These are phyloP conservation scores for Fereydounia khargensis DNA, from an alignment of 1,284 basidiomycete species.

Conservation along the genomic window DNA sequence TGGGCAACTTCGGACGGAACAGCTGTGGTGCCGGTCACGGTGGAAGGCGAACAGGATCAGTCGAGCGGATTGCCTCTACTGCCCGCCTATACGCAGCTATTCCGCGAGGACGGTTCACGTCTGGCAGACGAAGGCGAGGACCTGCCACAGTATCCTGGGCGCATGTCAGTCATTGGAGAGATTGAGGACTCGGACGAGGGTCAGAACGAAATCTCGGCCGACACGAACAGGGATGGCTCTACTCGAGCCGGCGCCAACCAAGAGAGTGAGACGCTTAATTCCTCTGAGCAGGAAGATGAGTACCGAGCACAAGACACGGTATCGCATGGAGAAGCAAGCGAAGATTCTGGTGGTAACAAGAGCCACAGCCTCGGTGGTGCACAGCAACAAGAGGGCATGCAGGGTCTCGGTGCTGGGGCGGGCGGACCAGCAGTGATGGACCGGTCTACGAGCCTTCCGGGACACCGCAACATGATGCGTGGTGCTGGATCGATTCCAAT, in stretches of 20 bases:
- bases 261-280: too few species aligned
- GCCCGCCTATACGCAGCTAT: conserved; percentile 55
- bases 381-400: too few species aligned
- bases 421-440: conserved; percentile 13
- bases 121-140: conserved; percentile 54
- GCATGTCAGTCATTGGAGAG: conserved; percentile 34
- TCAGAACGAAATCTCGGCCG: too few species aligned
- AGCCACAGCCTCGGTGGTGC: too few species aligned
- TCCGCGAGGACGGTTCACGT: conserved; percentile 55
- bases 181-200: conserved; percentile 11
- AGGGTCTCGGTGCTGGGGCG: conserved; percentile 4
- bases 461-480: conserved; percentile 7
- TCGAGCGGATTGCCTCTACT: conserved; percentile 23
- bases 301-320: not conserved
- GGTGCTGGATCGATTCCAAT: not conserved
- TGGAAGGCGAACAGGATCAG: not conserved
- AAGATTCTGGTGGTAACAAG: too few species aligned
- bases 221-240: not conserved
- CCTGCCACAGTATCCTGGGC: conserved; percentile 51
- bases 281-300: not conserved
- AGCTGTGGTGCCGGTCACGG: not conserved
- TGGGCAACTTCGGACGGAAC: not conserved
- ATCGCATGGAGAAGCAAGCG: too few species aligned
- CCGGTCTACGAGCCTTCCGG: conserved; percentile 23
- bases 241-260: too few species aligned